A percentile compares a stretch with the other conserved stretches of the same genome.
These are phyloP conservation scores for Luffa aegyptiaca DNA, from an alignment of 306 rosid species.

Conservation along the genomic window DNA sequence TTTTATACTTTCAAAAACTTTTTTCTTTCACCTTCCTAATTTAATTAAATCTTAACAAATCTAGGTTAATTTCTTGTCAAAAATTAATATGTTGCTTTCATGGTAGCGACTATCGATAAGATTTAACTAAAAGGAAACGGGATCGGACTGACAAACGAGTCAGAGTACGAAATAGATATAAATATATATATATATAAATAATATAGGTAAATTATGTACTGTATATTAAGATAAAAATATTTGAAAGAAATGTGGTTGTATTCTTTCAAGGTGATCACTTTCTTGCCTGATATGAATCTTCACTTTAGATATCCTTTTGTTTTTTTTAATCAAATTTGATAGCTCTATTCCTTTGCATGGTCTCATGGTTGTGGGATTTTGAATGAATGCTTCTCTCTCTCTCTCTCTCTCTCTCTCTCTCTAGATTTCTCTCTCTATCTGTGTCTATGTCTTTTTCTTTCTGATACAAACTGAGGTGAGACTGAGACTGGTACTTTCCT, in stretches of 20 bases:
- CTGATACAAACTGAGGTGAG: neutral
- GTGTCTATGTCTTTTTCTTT: neutral
- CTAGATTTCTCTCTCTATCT: neutral
- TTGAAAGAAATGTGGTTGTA: neutral
- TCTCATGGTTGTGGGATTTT: neutral
- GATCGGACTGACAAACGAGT: neutral
- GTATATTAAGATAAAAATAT: neutral
- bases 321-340: slow-evolving; percentile 1
- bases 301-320: slow-evolving; percentile 8
- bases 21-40: neutral
- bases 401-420: neutral
- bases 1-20: neutral
- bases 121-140: neutral
- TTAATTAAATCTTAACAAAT: neutral
- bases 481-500: neutral
- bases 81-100: neutral
- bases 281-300: slow-evolving; percentile 4
- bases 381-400: slow-evolving; percentile 9
- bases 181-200: neutral
- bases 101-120: neutral
- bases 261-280: slow-evolving; percentile 7
- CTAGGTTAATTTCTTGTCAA: neutral
- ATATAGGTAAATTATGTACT: neutral
- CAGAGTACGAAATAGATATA: neutral
- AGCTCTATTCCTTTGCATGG: neutral